phyloP scores from a whole-genome alignment of 768 basidiomycete genomes.

The Serendipita indica region DNA sequence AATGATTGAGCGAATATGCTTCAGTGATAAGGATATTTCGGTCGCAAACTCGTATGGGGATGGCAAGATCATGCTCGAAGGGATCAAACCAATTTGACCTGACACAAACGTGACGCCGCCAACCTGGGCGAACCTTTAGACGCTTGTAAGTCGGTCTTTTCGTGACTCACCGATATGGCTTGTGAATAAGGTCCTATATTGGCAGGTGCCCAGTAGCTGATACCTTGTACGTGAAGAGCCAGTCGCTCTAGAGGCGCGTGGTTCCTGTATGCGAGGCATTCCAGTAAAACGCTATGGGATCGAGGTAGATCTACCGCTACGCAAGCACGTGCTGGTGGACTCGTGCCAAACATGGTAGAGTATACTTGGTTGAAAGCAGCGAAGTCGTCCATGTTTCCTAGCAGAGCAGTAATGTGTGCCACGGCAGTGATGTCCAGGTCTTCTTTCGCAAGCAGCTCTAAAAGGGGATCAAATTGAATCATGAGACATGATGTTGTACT shows the following conservation, averaged over 20 bases:
- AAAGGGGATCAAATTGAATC: background rate
- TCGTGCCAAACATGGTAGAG: conserved; percentile 67
- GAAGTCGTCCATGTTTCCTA: conserved; percentile 75
- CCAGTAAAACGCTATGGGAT: conserved; percentile 46
- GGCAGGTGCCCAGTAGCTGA: conserved; percentile 98
- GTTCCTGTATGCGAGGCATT: conserved; percentile 59
- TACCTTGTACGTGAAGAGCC: conserved; percentile 82
- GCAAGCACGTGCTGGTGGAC: conserved; percentile 91
- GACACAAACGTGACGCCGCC: conserved; percentile 73
- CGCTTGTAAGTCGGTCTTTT: background rate
- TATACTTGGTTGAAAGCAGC: conserved; percentile 64
- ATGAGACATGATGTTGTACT: conserved; percentile 12
- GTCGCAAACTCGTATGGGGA: conserved; percentile 36
- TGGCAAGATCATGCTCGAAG: conserved; percentile 54
- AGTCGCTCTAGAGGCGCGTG: conserved; percentile 32
- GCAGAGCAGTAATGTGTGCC: conserved; percentile 64
- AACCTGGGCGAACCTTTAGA: conserved; percentile 30
- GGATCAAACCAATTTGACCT: conserved; percentile 87
- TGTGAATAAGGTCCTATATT: conserved; percentile 99
- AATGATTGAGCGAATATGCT: conserved; percentile 62
- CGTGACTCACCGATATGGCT: conserved; percentile 52
- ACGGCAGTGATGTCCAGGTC: conserved; percentile 42
- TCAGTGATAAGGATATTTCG: conserved; percentile 62
- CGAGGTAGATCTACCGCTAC: conserved; percentile 60
- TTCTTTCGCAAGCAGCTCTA: conserved; percentile 40